These are phyloP conservation scores for Oryza coarctata DNA, from an alignment of 176 grass and related monocot genomes.

Conservation along the genomic window DNA sequence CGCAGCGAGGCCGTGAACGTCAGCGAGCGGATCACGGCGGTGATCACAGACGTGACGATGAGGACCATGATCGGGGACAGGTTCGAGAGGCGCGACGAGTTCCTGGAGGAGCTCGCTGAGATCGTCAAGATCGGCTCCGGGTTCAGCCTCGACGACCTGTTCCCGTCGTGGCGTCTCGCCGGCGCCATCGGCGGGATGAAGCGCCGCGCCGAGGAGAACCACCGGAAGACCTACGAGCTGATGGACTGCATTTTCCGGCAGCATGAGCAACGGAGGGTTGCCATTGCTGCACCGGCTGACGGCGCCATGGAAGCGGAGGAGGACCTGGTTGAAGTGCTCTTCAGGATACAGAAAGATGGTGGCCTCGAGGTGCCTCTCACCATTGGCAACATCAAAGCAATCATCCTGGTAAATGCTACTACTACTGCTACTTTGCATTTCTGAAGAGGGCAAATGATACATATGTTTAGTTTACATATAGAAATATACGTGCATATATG, in stretches of 20 bases:
- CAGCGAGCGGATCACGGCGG: slow-evolving; percentile 26
- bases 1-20: slow-evolving; percentile 11
- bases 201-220: not conserved
- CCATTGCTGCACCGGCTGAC: not conserved
- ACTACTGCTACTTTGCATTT: no score
- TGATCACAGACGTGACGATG: slow-evolving; percentile 5
- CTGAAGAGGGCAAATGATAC: no score
- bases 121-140: not conserved
- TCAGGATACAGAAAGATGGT: not conserved
- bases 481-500: no score
- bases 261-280: not conserved
- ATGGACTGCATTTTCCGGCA: slow-evolving; percentile 11
- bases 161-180: slow-evolving; percentile 27
- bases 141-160: slow-evolving; percentile 18
- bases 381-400: slow-evolving; percentile 1
- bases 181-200: not conserved
- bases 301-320: not conserved
- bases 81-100: slow-evolving; percentile 11
- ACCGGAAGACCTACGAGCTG: not conserved
- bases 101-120: not conserved
- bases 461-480: no score
- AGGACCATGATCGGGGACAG: slow-evolving; percentile 37
- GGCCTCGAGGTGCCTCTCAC: not conserved
- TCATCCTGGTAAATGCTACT: not conserved
- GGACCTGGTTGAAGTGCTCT: not conserved